Evolutionary conservation across 257 asterid genomes (phyloP).

Genomic region (Cynanchum wilfordii): DNA sequence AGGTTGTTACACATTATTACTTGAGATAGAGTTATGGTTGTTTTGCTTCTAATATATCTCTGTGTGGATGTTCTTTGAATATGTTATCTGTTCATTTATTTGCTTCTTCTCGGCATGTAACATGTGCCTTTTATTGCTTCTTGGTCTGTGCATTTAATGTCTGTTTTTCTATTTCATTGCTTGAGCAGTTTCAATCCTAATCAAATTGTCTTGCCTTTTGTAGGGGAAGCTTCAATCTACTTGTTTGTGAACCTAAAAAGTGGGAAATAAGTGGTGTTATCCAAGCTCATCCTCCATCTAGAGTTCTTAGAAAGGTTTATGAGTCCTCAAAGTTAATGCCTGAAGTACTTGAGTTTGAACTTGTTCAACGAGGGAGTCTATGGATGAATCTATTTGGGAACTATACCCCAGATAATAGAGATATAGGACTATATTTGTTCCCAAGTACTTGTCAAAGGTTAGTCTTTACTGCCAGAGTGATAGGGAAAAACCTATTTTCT

Average conservation of each 20-base stretch:
- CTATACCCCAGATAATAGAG: constrained; percentile 34
- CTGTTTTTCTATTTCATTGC: not conserved
- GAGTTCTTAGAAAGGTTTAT: constrained; percentile 36
- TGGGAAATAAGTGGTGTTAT: constrained; percentile 26
- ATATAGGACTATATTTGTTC: constrained; percentile 58
- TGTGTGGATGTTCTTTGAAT: not conserved
- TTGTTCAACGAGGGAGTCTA: constrained; percentile 33
- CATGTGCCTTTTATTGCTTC: not conserved
- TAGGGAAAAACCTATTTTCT: not conserved
- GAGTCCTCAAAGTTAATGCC: constrained; percentile 62
- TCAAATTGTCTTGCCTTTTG: constrained; percentile 10
- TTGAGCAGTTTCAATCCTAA: not conserved
- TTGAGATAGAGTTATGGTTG: not conserved
- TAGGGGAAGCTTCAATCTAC: constrained; percentile 58
- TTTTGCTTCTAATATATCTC: not conserved
- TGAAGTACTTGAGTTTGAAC: constrained; percentile 39
- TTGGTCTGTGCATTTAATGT: not conserved
- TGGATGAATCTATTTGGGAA: constrained; percentile 38
- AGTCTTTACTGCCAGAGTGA: constrained; percentile 2
- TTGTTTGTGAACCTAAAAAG: constrained; percentile 10
- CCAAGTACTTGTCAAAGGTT: constrained; percentile 50
- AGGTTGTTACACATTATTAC: not conserved
- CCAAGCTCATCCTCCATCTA: constrained; percentile 54
- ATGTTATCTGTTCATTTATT: not conserved
- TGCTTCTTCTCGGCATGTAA: not conserved